These are phyloP conservation scores for Vicia faba DNA, from an alignment of 306 rosid species.

Conservation along the genomic window DNA sequence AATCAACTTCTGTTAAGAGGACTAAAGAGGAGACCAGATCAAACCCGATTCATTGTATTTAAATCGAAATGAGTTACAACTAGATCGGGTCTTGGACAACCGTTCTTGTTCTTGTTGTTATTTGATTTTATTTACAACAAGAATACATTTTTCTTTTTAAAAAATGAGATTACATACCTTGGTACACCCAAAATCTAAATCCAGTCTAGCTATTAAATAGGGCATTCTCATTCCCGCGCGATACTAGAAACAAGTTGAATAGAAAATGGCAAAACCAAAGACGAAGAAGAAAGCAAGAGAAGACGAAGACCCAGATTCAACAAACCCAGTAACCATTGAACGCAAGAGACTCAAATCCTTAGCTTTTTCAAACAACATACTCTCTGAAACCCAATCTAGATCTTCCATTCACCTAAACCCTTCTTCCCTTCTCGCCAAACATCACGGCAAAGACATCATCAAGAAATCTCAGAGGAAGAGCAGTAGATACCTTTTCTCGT, in stretches of 20 bases:
- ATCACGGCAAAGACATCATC: slow-evolving; percentile 81
- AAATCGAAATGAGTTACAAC: too few relatives aligned
- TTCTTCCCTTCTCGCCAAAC: slow-evolving; percentile 65
- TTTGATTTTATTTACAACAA: too few relatives aligned
- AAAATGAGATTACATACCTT: too few relatives aligned
- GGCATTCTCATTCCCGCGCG: background rate
- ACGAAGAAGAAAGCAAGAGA: slow-evolving; percentile 33
- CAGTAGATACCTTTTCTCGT: slow-evolving; percentile 79
- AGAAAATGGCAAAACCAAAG: slow-evolving; percentile 45
- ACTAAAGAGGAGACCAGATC: too few relatives aligned
- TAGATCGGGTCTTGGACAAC: too few relatives aligned
- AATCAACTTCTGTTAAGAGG: too few relatives aligned
- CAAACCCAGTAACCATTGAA: slow-evolving; percentile 45
- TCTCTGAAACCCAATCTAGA: slow-evolving; percentile 55
- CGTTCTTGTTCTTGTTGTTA: too few relatives aligned
- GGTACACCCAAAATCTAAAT: too few relatives aligned
- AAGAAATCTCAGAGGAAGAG: slow-evolving; percentile 87
- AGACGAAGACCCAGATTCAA: background rate
- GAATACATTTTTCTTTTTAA: too few relatives aligned
- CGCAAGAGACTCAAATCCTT: slow-evolving; percentile 78
- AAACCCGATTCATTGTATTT: too few relatives aligned
- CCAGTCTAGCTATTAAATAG: background rate
- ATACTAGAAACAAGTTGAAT: background rate
- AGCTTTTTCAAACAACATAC: slow-evolving; percentile 59
- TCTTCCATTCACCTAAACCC: slow-evolving; percentile 51